phyloP scores from a whole-genome alignment of 805 yeast genomes.

The Candida coquimbonensis region DNA sequence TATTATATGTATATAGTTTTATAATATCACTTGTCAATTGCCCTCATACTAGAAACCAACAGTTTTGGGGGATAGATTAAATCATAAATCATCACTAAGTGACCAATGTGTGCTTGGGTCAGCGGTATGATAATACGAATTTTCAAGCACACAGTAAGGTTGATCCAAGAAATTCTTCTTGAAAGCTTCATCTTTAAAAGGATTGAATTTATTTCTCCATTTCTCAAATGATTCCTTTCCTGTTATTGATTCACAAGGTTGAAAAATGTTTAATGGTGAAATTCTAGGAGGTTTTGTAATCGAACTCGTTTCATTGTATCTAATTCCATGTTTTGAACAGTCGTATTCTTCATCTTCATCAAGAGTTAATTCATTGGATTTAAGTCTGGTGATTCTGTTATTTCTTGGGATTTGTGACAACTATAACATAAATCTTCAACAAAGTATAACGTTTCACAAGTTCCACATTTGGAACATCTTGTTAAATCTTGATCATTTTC shows the following conservation, averaged over 20 bases:
- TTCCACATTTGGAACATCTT: conserved; percentile 3
- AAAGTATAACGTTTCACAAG: conserved; percentile 15
- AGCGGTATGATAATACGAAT: too few relatives aligned
- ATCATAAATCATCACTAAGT: too few relatives aligned
- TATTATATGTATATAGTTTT: too few relatives aligned
- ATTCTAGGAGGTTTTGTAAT: background rate
- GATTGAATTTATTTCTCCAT: background rate
- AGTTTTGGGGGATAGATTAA: too few relatives aligned
- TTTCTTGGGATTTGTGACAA: conserved; percentile 3
- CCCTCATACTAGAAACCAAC: too few relatives aligned
- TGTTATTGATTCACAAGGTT: background rate
- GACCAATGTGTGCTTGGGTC: too few relatives aligned
- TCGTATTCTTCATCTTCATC: background rate
- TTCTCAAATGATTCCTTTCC: background rate
- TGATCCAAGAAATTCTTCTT: too few relatives aligned
- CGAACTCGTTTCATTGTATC: background rate
- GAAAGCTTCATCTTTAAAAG: background rate
- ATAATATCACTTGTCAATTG: too few relatives aligned
- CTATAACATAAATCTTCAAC: conserved; percentile 9
- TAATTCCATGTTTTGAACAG: background rate
- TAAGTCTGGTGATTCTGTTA: background rate
- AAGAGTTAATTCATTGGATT: background rate
- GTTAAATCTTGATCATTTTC: background rate
- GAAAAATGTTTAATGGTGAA: background rate
- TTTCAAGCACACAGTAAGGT: background rate